Evolutionary conservation across 805 yeast species (phyloP).

Genomic region (Nematodospora valgi): DNA sequence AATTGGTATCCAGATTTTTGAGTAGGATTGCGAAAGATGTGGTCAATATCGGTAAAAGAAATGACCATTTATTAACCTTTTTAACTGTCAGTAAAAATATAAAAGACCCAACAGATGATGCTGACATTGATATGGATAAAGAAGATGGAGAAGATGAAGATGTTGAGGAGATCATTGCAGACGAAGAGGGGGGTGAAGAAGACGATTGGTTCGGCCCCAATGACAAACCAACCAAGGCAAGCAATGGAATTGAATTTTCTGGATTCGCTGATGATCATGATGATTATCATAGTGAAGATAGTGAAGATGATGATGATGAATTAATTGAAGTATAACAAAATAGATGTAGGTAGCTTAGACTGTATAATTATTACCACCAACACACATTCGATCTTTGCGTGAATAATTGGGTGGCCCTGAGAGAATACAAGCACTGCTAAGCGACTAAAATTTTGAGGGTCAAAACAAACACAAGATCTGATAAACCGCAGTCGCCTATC

Average conservation of each 20-base stretch:
- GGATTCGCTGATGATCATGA: slow-evolving; percentile 9
- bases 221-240: slow-evolving; percentile 11
- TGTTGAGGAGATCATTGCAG: slow-evolving; percentile 2
- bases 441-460: no score
- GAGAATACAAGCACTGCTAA: no score
- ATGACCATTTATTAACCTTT: slow-evolving; percentile 53
- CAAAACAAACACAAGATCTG: no score
- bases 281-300: slow-evolving; percentile 10
- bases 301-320: slow-evolving; percentile 10
- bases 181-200: slow-evolving; percentile 27
- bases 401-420: no score
- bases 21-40: slow-evolving; percentile 73
- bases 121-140: slow-evolving; percentile 24
- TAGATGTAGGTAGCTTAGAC: no score
- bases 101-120: slow-evolving; percentile 27
- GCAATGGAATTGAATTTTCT: slow-evolving; percentile 13
- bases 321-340: slow-evolving; percentile 8
- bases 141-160: slow-evolving; percentile 31
- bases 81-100: slow-evolving; percentile 30
- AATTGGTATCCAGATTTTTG: slow-evolving; percentile 72
- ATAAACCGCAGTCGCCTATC: no score
- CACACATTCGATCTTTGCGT: no score
- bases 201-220: slow-evolving; percentile 32
- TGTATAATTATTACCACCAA: no score
- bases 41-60: slow-evolving; percentile 50